Percentiles rank a stretch among this genome's conserved stretches.
phyloP scores from a whole-genome alignment of 2,329 filamentous ascomycete species.

The Fusarium continuum region DNA sequence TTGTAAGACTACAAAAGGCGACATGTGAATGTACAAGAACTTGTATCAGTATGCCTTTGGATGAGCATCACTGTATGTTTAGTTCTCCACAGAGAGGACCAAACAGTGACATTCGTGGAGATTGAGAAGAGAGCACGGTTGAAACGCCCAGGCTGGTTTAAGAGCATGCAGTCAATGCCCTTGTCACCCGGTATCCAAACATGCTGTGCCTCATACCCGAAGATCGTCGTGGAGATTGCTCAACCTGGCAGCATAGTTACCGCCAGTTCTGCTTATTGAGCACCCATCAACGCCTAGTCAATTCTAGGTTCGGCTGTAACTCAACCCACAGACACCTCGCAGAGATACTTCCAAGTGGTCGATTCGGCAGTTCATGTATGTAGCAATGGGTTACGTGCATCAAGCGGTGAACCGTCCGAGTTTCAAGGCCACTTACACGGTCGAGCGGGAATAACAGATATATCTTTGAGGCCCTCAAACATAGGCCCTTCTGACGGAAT shows the following conservation, averaged over 20 bases:
- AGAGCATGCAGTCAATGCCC: conserved; percentile 13
- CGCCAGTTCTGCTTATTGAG: conserved; percentile 12
- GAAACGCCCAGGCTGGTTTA: background rate
- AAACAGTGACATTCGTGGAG: background rate
- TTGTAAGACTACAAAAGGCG: conserved; percentile 33
- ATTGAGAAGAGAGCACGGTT: background rate
- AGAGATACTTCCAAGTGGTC: background rate
- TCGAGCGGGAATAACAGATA: conserved; percentile 8
- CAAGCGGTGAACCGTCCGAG: conserved; percentile 24
- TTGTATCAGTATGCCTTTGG: background rate
- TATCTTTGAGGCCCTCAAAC: background rate
- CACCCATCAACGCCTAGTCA: background rate
- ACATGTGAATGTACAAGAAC: background rate
- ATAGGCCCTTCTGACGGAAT: background rate
- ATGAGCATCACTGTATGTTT: too few species aligned
- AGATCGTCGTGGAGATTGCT: conserved; percentile 9
- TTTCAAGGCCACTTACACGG: background rate
- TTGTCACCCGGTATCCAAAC: conserved; percentile 5
- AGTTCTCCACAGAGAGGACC: too few species aligned
- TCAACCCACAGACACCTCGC: background rate
- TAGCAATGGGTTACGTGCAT: conserved; percentile 20
- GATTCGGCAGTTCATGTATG: conserved; percentile 22
- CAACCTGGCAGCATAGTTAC: conserved; percentile 10
- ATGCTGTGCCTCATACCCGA: background rate
- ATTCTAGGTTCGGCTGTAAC: background rate